phyloP scores from a whole-genome alignment of 1,284 basidiomycete species.

The Melanopsichium pennsylvanicum region DNA sequence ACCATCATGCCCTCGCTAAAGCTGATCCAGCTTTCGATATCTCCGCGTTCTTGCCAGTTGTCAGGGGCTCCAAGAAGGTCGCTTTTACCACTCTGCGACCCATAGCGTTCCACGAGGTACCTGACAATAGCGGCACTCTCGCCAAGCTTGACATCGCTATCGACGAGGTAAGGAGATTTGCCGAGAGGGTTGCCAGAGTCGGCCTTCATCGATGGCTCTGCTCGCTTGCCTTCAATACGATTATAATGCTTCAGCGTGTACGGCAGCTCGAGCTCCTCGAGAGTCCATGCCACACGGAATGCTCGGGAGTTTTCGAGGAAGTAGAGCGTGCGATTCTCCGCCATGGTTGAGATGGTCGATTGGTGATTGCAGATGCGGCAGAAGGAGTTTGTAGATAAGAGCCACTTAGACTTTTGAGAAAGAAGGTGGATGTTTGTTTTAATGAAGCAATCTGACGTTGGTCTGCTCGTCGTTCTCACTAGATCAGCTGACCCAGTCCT shows the following conservation, averaged over 20 bases:
- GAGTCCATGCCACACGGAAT: slow-evolving; percentile 23
- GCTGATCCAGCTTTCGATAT: slow-evolving; percentile 16
- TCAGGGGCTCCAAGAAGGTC: slow-evolving; percentile 3
- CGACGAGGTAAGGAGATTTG: slow-evolving; percentile 27
- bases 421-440: too few species aligned
- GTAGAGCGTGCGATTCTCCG: slow-evolving; percentile 14
- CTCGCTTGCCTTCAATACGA: slow-evolving; percentile 28
- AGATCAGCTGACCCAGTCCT: too few species aligned
- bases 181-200: slow-evolving; percentile 27
- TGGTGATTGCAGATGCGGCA: too few species aligned
- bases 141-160: slow-evolving; percentile 3
- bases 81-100: background rate
- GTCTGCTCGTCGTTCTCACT: too few species aligned
- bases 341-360: too few species aligned
- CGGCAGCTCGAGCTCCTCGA: slow-evolving; percentile 27
- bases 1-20: slow-evolving; percentile 35
- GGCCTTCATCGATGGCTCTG: slow-evolving; percentile 6
- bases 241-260: slow-evolving; percentile 14
- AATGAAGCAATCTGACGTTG: too few species aligned
- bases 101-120: slow-evolving; percentile 32
- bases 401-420: too few species aligned
- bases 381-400: too few species aligned
- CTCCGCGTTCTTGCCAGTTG: slow-evolving; percentile 18
- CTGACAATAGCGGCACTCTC: slow-evolving; percentile 15
- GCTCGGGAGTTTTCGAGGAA: slow-evolving; percentile 39